Conservation (phyloP, 768 basidiomycete genomes). For the Rossbeevera mucosa region DNA sequence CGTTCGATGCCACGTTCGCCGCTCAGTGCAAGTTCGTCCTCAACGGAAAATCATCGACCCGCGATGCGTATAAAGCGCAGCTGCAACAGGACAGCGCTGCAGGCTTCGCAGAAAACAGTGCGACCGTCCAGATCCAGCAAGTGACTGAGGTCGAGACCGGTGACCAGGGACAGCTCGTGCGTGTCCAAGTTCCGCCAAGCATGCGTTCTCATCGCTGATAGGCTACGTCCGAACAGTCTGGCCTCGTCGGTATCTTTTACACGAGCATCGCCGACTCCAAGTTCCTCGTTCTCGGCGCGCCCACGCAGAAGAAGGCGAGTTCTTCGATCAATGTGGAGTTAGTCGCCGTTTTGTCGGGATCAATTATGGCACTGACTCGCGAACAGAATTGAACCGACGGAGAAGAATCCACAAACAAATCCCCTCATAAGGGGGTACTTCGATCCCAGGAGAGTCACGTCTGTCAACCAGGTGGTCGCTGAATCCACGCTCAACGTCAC, state of each 20-base stretch:
- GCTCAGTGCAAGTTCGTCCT: constrained; percentile 33
- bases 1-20: constrained; percentile 41
- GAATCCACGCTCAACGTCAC: constrained; percentile 23
- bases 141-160: constrained; percentile 26
- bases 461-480: constrained; percentile 33
- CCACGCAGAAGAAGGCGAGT: constrained; percentile 26
- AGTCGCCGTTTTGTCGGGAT: constrained; percentile 3
- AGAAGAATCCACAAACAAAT: constrained; percentile 18
- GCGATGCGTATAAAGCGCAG: constrained; percentile 37
- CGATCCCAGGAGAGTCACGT: constrained; percentile 30
- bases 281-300: constrained; percentile 32
- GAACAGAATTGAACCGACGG: constrained; percentile 30
- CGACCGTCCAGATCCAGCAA: constrained; percentile 24
- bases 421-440: constrained; percentile 27
- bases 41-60: constrained; percentile 38
- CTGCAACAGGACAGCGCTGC: constrained; percentile 31
- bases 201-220: background rate
- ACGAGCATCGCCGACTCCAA: constrained; percentile 32
- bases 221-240: constrained; percentile 12
- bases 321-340: constrained; percentile 41
- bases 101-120: constrained; percentile 4
- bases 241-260: constrained; percentile 36
- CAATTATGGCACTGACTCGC: background rate
- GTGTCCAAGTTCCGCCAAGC: background rate
- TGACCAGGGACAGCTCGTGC: constrained; percentile 24